Evolutionary conservation across 106 monocot genomes (phyloP), one percentile per base, ranked within the genome.

Genomic region (Apostasia shenzhenica): DNA sequence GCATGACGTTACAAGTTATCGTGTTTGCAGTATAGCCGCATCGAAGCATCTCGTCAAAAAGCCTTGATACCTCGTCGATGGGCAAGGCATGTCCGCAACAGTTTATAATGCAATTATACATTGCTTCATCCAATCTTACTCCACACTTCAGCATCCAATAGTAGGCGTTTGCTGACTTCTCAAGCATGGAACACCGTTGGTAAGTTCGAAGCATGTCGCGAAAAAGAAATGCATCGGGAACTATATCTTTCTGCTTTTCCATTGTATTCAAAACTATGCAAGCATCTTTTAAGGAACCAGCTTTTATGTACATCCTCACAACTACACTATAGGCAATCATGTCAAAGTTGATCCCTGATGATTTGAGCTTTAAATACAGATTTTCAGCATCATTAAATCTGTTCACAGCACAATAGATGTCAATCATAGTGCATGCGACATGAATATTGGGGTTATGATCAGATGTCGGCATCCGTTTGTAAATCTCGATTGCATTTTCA

Each of bases 91-190:
- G 82, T 1, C 84, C 92, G 53, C 97, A 99, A 45, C 97, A 99
- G 68, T 92, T 99, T 76, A 99, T 85, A 38, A 92, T 72, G 59
- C 97, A 99, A 68, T 87, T 90, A 59, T 92, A 92, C 86, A 85
- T 92, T 51, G 89, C 76, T 74, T 90, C 92, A 41, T 99, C 97
- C 84, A 82, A 89, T 4, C 52, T 49, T 45, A 83, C 46, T 26
- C 72, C 79, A 57, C 77, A 76, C 73, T 68, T 92, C 8, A 84
- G 75, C 45, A 99, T 79, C 81, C 77, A 78, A 50, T 99, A 99
- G 70, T 92, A 99, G 3, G 70, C 43, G 61, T 82, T 76, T 9
- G 84, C 78, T 59, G 85, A 72, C 71, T 92, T 92, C 49, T 99
- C 85, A 14, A 59, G 71, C 82, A 83, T 79, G 11, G 73, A 71